Evolutionary conservation across 1,284 basidiomycete genomes (phyloP).

Genomic region (Ustilago trichophora): DNA sequence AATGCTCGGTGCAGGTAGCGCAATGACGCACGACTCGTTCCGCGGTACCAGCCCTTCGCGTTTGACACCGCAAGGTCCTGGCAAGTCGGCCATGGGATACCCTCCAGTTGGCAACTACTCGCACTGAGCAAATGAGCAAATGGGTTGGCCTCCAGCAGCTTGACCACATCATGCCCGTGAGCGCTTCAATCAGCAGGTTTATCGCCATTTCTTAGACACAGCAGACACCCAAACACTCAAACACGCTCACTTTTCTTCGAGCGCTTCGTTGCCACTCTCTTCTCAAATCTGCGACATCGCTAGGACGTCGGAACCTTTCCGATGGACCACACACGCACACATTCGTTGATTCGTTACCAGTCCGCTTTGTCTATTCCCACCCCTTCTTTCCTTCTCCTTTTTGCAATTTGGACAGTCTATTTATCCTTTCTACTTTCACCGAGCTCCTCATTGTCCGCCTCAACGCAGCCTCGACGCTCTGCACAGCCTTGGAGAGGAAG

Average conservation of each 20-base stretch:
- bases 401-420: slow-evolving; percentile 3
- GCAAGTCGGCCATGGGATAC: slow-evolving; percentile 32
- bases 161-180: too few species aligned
- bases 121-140: slow-evolving; percentile 31
- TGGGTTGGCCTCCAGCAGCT: too few species aligned
- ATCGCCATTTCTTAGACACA: too few species aligned
- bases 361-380: not conserved
- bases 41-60: slow-evolving; percentile 28
- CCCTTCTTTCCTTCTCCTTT: not conserved
- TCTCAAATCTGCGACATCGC: too few species aligned
- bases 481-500: too few species aligned
- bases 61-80: slow-evolving; percentile 14
- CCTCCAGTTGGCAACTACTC: slow-evolving; percentile 36
- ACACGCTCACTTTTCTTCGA: not conserved
- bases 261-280: too few species aligned
- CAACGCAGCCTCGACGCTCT: too few species aligned
- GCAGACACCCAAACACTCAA: too few species aligned
- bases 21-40: slow-evolving; percentile 43
- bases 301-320: too few species aligned
- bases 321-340: not conserved
- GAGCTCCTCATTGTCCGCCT: too few species aligned
- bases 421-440: too few species aligned
- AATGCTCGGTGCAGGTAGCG: slow-evolving; percentile 27
- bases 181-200: too few species aligned
- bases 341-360: not conserved